These are phyloP conservation scores for Dendrobium catenatum DNA, from an alignment of 106 monocot species.

Conservation along the genomic window DNA sequence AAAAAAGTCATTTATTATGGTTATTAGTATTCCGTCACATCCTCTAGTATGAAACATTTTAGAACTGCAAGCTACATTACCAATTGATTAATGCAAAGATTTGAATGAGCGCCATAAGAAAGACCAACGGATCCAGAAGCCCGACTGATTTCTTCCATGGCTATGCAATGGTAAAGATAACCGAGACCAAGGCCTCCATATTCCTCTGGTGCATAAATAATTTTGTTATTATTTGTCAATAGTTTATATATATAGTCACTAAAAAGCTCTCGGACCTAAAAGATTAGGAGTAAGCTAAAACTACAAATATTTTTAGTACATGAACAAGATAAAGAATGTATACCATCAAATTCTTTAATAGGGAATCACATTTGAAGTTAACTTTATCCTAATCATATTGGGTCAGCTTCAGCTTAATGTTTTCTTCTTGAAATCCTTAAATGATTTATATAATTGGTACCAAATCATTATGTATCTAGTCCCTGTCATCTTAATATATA, in stretches of 20 bases:
- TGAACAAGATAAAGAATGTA: not conserved
- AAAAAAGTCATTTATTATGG: not conserved
- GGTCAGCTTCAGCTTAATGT: not conserved
- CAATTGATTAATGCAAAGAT: conserved; percentile 97
- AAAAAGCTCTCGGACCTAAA: not conserved
- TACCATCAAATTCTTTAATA: not conserved
- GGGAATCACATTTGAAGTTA: not conserved
- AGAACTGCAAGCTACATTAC: conserved; percentile 25
- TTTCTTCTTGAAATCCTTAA: not conserved
- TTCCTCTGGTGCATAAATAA: conserved; percentile 48
- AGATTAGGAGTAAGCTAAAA: not conserved
- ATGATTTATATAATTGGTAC: not conserved
- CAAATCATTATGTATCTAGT: not conserved
- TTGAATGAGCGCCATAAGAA: conserved; percentile 98
- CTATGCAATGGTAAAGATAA: conserved; percentile 91
- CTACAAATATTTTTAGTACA: not conserved
- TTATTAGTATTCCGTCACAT: not conserved
- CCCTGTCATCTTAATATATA: too few species aligned
- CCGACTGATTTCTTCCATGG: conserved; percentile 96
- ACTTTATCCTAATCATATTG: not conserved
- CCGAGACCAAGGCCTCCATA: conserved; percentile 96
- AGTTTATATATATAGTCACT: not conserved
- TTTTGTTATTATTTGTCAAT: not conserved
- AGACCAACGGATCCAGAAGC: conserved; percentile 96
- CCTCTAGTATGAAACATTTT: not conserved